A percentile compares a stretch with the other conserved stretches of the same genome.
Evolutionary conservation across 2,329 filamentous ascomycete species (phyloP).

Genomic region (Parasarocladium wereldwijsianum): DNA sequence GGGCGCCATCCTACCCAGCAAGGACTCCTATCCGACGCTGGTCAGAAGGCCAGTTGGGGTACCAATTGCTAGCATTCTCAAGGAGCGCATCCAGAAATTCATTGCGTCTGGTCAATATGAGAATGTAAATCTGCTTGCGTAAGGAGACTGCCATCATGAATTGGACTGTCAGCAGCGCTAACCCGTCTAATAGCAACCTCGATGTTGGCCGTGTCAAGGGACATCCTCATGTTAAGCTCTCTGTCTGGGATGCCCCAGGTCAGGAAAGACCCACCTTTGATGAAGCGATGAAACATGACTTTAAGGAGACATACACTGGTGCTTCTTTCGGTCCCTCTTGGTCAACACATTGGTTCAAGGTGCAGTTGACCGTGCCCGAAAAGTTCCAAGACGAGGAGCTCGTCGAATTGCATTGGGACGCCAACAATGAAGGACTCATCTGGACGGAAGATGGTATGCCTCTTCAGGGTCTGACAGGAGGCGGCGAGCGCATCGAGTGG

Average conservation of each 20-base stretch:
- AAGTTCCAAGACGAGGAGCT: conserved; percentile 61
- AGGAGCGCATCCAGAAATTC: conserved; percentile 69
- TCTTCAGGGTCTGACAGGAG: conserved; percentile 81
- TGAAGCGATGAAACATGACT: conserved; percentile 63
- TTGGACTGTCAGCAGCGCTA: no score
- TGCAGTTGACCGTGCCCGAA: conserved; percentile 62
- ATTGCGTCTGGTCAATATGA: conserved; percentile 67
- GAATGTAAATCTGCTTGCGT: conserved; percentile 59
- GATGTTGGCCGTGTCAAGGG: conserved; percentile 38
- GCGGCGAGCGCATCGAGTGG: conserved; percentile 83
- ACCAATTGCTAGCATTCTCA: conserved; percentile 74
- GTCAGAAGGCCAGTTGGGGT: conserved; percentile 50
- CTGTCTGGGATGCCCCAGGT: conserved; percentile 70
- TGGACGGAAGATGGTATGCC: conserved; percentile 86
- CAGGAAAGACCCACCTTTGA: conserved; percentile 72
- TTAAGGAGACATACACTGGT: conserved; percentile 60
- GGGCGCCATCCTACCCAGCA: conserved; percentile 26
- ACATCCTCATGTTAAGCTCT: conserved; percentile 66
- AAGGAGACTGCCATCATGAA: no score
- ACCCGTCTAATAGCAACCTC: conserved; percentile 17
- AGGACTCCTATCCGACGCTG: conserved; percentile 35
- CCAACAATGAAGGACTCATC: conserved; percentile 84
- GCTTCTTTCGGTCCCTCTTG: conserved; percentile 82
- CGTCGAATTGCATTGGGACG: conserved; percentile 95
- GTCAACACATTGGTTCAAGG: conserved; percentile 95